Base-by-base conservation (phyloP, 805 yeast species). In the Wickerhamiella australiensis region DNA sequence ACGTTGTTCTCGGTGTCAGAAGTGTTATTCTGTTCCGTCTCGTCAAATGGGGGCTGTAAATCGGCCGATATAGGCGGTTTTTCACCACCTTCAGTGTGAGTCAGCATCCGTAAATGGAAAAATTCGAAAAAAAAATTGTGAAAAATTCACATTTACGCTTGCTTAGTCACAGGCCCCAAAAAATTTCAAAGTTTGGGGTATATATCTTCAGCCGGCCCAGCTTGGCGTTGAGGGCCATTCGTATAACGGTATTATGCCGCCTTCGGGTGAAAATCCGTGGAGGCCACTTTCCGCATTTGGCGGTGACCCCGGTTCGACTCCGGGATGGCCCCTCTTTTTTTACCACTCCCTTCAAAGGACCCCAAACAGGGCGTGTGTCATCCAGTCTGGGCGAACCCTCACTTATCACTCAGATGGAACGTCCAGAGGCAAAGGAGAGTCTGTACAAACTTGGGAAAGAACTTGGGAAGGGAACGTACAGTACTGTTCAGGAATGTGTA, bases 401-500 rank as follows among this genome's bases (percentile, higher is more conserved):
- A n/a, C 38, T 15, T 15, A 33, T 4, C 38, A 12, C 20, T 7
- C 11, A 7, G 3, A 44, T 26, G 48, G 48, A 36, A 9, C 41
- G 48, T 11, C 49, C 49, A 18, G 49, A 25, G 42, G 25, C 49
- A 3, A 38, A 20, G 33, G 55, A 51, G 17, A 57, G 61, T 41
- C 46, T 55, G 8, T 59, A 59, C 42, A 33, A 29, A 12, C 21
- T 59, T 3, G 70, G 70, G 46, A 55, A 59, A 22, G 62, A 62
- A 43, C 65, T 69, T 5, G 74, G 74, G 41, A 65, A 64, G 33
- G 74, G 74, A 17, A 65, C 73, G 3, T 69, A 69, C 57, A 65
- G 73, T 15, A 68, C 64, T 21, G 74, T 69, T 40, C 61, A 62
- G 52, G 74, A 67, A 54, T 70, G 70, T n/a, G 57, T 58, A 18